A percentile compares a stretch with the other conserved stretches of the same genome.
These are phyloP conservation scores for Blepharisma stoltei DNA, from an alignment of 73 alveolate species.

Conservation along the genomic window DNA sequence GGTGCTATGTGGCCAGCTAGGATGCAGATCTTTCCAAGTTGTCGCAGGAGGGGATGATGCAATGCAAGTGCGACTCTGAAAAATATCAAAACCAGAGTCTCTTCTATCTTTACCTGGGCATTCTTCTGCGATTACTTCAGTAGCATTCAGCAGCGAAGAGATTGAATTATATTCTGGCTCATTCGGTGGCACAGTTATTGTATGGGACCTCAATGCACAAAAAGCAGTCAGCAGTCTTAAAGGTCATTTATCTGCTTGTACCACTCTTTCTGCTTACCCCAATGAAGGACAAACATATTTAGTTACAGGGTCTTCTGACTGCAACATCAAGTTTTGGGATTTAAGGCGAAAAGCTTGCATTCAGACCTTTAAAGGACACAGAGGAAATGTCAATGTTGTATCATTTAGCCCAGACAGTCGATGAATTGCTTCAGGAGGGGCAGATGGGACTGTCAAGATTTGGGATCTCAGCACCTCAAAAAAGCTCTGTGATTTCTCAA, in stretches of 20 bases:
- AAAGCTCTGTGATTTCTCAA: constrained; percentile 30
- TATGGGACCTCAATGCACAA: constrained; percentile 59
- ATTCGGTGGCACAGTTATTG: constrained; percentile 60
- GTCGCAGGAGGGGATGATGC: constrained; percentile 57
- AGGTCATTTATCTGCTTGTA: constrained; percentile 53
- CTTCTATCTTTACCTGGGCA: constrained; percentile 46
- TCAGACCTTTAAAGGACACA: constrained; percentile 54
- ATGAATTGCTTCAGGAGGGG: constrained; percentile 67
- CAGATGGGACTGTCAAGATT: constrained; percentile 58
- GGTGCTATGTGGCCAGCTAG: constrained; percentile 46
- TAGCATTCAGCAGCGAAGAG: constrained; percentile 41
- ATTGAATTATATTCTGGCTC: constrained; percentile 59
- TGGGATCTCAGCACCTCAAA: constrained; percentile 62
- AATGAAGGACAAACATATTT: constrained; percentile 30
- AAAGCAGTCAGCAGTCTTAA: constrained; percentile 37
- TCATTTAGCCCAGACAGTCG: constrained; percentile 60
- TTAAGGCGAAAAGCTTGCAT: constrained; percentile 47
- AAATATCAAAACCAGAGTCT: constrained; percentile 34
- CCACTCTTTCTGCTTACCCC: constrained; percentile 43
- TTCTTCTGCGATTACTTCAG: constrained; percentile 43
- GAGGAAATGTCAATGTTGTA: constrained; percentile 43
- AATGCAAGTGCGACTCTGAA: constrained; percentile 44
- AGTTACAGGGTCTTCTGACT: constrained; percentile 59
- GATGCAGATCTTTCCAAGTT: constrained; percentile 39
- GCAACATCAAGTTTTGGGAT: constrained; percentile 70